Evolutionary conservation across 2,329 filamentous ascomycete genomes (phyloP).

Genomic region (Colletotrichum tamarilloi): DNA sequence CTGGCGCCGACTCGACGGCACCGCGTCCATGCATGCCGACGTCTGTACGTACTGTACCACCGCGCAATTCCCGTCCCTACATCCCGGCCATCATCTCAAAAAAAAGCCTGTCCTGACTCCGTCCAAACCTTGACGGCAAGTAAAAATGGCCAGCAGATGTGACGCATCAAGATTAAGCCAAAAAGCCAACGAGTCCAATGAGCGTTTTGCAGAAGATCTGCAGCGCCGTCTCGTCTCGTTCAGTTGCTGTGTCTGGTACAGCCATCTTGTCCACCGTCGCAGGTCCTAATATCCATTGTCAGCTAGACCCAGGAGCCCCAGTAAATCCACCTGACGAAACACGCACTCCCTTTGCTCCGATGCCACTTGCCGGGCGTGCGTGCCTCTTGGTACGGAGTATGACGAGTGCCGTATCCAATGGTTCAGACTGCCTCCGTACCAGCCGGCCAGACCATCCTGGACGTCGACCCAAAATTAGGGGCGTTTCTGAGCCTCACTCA

Average conservation of each 20-base stretch:
- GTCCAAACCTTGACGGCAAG: constrained; percentile 19
- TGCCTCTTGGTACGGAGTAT: constrained; percentile 17
- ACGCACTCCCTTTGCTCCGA: constrained; percentile 23
- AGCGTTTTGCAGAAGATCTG: neutral
- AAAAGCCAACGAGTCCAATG: neutral
- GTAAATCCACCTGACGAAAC: constrained; percentile 25
- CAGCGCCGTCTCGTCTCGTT: neutral
- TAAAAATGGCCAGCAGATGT: constrained; percentile 18
- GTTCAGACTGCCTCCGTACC: constrained; percentile 12
- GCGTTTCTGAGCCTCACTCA: constrained; percentile 18
- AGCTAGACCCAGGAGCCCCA: constrained; percentile 19
- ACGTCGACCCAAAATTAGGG: neutral
- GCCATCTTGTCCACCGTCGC: constrained; percentile 12
- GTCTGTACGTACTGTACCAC: neutral
- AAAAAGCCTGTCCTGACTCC: constrained; percentile 18
- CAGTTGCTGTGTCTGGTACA: neutral
- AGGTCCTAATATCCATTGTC: constrained; percentile 9
- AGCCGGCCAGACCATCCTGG: constrained; percentile 25
- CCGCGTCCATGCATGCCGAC: constrained; percentile 1
- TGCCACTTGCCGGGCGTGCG: constrained; percentile 24
- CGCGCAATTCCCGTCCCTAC: constrained; percentile 26
- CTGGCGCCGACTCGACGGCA: constrained; percentile 23
- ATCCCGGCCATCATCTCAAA: constrained; percentile 15
- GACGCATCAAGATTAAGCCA: neutral
- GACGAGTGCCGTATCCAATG: constrained; percentile 15